Percentiles rank a stretch among this genome's conserved stretches.
Conservation (phyloP, 2,329 filamentous ascomycete genomes). For the Xylaria sp. region DNA sequence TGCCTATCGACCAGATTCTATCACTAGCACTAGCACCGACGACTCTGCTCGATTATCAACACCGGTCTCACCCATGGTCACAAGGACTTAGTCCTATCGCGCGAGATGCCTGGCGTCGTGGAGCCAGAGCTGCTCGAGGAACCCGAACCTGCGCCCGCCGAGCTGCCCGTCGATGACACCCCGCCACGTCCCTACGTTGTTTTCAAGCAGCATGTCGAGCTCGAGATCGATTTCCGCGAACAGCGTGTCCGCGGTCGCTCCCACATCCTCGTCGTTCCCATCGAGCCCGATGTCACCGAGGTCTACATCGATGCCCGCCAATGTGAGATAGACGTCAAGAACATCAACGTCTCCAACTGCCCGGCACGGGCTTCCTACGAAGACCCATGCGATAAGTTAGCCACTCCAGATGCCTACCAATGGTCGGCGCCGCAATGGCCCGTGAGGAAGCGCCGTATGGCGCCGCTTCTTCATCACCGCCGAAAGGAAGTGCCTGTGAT, state of each 20-base stretch:
- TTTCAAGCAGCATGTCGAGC: constrained; percentile 83
- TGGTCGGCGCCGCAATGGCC: constrained; percentile 77
- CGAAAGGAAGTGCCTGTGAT: constrained; percentile 61
- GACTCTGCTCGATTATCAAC: not conserved
- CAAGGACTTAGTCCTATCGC: constrained; percentile 26
- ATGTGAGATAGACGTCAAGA: constrained; percentile 60
- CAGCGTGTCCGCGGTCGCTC: constrained; percentile 78
- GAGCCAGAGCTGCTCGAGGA: constrained; percentile 38
- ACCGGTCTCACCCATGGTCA: constrained; percentile 29
- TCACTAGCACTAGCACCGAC: not conserved
- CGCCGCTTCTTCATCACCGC: constrained; percentile 56
- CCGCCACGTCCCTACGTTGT: constrained; percentile 56
- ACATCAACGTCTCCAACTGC: constrained; percentile 58
- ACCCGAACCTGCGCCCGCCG: constrained; percentile 35
- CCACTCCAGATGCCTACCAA: constrained; percentile 64
- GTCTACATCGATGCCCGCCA: constrained; percentile 68
- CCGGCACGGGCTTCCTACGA: constrained; percentile 53
- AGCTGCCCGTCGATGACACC: constrained; percentile 42
- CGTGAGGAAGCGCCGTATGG: constrained; percentile 71
- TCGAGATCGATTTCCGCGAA: constrained; percentile 85
- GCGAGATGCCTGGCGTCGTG: constrained; percentile 42
- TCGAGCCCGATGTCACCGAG: constrained; percentile 59
- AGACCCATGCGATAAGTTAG: constrained; percentile 72
- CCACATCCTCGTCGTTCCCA: constrained; percentile 76
- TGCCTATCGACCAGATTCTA: not conserved